phyloP scores from a whole-genome alignment of 805 yeast species.

The Metschnikowia vanudenii region DNA sequence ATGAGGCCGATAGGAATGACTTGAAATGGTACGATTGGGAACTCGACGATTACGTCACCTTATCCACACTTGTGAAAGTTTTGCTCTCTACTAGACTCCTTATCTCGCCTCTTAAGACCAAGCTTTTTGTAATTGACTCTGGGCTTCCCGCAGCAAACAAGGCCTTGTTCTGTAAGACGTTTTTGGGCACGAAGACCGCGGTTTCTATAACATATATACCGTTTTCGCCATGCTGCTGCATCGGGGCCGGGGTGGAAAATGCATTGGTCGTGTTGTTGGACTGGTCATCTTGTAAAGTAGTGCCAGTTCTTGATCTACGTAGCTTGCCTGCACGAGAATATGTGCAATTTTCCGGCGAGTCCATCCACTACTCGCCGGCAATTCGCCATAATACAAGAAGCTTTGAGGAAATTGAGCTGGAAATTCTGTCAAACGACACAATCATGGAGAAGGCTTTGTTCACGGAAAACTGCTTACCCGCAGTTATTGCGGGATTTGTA shows the following conservation, averaged over 20 bases:
- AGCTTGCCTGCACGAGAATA: conserved; percentile 2
- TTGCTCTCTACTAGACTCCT: conserved; percentile 12
- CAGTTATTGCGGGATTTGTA: conserved; percentile 3
- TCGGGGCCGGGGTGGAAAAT: conserved; percentile 15
- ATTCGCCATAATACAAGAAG: background rate
- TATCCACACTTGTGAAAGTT: conserved; percentile 11
- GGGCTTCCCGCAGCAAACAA: conserved; percentile 12
- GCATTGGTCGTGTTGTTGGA: conserved; percentile 15
- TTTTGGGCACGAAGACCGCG: conserved; percentile 7
- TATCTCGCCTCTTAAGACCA: conserved; percentile 13
- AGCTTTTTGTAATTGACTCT: conserved; percentile 17
- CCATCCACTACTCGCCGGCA: conserved; percentile 10
- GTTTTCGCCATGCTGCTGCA: conserved; percentile 11
- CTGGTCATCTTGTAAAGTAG: conserved; percentile 15
- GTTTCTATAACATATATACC: conserved; percentile 18
- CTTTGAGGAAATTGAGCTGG: conserved; percentile 9
- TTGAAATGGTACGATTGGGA: conserved; percentile 16
- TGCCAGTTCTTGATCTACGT: conserved; percentile 14
- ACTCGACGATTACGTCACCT: conserved; percentile 8
- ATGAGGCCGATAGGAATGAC: conserved; percentile 3
- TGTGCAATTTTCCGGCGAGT: conserved; percentile 13
- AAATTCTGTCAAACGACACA: background rate
- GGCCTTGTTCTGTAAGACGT: conserved; percentile 11
- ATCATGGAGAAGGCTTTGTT: conserved; percentile 1
- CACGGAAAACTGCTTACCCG: conserved; percentile 1